Evolutionary conservation across 2,329 filamentous ascomycete species (phyloP).

Genomic region (Nemania bipapillata): DNA sequence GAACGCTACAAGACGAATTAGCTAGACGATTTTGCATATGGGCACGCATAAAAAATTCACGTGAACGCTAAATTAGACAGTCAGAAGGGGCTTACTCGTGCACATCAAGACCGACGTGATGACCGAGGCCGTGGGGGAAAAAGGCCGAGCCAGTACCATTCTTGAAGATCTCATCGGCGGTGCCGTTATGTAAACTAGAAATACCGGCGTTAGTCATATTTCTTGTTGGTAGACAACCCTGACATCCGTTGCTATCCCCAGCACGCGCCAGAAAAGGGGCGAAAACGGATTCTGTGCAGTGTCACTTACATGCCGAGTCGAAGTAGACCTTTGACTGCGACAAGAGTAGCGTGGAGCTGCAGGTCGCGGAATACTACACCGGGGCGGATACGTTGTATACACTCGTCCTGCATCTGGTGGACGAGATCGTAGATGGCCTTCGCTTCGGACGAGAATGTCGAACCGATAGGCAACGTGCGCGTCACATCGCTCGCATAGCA

Average conservation of each 20-base stretch:
- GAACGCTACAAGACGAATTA: conserved; percentile 40
- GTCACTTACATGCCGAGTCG: conserved; percentile 69
- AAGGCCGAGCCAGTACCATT: conserved; percentile 69
- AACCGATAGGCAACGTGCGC: conserved; percentile 78
- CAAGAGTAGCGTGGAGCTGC: conserved; percentile 75
- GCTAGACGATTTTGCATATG: not conserved
- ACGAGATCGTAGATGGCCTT: conserved; percentile 81
- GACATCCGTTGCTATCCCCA: not conserved
- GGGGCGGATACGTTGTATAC: conserved; percentile 74
- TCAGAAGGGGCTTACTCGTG: conserved; percentile 60
- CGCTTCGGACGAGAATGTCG: conserved; percentile 72
- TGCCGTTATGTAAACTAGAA: conserved; percentile 66
- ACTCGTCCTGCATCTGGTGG: conserved; percentile 80
- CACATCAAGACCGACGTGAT: conserved; percentile 73
- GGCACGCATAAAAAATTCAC: not conserved
- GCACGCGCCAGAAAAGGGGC: not conserved
- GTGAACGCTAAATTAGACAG: not conserved
- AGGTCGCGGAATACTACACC: conserved; percentile 77
- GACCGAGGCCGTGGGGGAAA: conserved; percentile 73
- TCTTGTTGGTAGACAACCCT: not conserved
- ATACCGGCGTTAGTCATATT: conserved; percentile 2
- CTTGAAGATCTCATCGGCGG: conserved; percentile 63
- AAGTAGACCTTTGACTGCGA: conserved; percentile 77
- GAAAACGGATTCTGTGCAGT: not conserved
- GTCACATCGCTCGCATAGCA: conserved; percentile 93